A percentile compares a stretch with the other conserved stretches of the same genome.
These are phyloP conservation scores for Prunus armeniaca DNA, from an alignment of 306 rosid species.

Conservation along the genomic window DNA sequence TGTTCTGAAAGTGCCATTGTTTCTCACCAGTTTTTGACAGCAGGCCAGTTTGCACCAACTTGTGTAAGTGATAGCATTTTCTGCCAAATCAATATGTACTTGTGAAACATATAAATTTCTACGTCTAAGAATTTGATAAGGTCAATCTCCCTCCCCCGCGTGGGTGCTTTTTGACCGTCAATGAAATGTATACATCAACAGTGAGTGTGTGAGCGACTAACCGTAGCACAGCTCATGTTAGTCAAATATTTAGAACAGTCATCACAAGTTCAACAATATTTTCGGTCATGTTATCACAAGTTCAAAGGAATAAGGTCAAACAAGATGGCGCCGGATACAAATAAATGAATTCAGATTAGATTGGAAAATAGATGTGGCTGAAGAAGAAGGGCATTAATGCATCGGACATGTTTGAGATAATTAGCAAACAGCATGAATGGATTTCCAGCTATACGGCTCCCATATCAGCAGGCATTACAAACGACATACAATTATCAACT, in stretches of 20 bases:
- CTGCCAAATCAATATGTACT: neutral
- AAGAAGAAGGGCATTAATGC: slow-evolving; percentile 6
- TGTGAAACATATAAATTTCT: too few species aligned
- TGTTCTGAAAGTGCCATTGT: slow-evolving; percentile 24
- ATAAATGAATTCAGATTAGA: neutral
- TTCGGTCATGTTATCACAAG: neutral
- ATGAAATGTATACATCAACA: too few species aligned
- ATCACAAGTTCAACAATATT: neutral
- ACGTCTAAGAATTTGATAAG: too few species aligned
- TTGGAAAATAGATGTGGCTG: neutral
- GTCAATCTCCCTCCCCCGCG: too few species aligned
- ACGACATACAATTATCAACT: neutral
- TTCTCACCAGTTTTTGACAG: neutral
- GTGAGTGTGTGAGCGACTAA: too few species aligned
- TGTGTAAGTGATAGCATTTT: slow-evolving; percentile 8
- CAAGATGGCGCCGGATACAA: neutral
- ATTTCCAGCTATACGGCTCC: slow-evolving; percentile 1
- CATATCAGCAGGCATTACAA: slow-evolving; percentile 19
- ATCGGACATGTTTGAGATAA: slow-evolving; percentile 5
- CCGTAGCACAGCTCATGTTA: neutral
- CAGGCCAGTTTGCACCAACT: slow-evolving; percentile 6
- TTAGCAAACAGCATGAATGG: neutral
- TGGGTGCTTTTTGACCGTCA: too few species aligned
- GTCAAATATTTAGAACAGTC: neutral
- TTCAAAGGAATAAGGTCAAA: slow-evolving; percentile 5